Percentiles rank a stretch among this genome's conserved stretches.
Evolutionary conservation across 495 filamentous ascomycete species (phyloP).

Genomic region (Neurospora sp.): DNA sequence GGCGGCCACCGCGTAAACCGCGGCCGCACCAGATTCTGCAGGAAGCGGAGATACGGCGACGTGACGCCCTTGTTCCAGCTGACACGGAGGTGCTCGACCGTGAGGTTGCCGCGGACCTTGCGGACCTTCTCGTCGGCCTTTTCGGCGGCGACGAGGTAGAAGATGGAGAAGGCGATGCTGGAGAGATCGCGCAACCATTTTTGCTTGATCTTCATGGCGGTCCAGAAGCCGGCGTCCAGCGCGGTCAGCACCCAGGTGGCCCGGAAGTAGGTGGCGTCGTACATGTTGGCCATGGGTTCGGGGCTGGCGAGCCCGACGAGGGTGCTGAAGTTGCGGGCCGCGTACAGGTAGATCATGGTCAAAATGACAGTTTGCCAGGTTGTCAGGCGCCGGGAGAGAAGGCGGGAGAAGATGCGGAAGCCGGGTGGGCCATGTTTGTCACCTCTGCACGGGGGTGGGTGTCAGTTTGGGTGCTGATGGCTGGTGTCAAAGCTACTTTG

Average conservation of each 20-base stretch:
- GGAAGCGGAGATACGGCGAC: constrained; percentile 66
- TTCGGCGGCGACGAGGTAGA: constrained; percentile 89
- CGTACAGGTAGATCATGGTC: constrained; percentile 85
- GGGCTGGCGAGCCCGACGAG: constrained; percentile 85
- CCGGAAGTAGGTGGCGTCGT: constrained; percentile 88
- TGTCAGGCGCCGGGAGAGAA: constrained; percentile 56
- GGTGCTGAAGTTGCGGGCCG: constrained; percentile 85
- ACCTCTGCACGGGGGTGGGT: constrained; percentile 43
- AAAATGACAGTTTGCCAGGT: constrained; percentile 83
- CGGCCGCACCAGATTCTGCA: constrained; percentile 66
- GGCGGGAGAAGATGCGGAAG: constrained; percentile 59
- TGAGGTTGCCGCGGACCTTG: constrained; percentile 74
- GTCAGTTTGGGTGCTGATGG: background rate
- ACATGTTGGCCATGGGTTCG: constrained; percentile 89
- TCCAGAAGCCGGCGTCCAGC: constrained; percentile 95
- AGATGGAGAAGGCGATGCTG: constrained; percentile 71
- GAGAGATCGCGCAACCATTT: constrained; percentile 77
- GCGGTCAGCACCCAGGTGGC: constrained; percentile 96
- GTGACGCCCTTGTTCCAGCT: constrained; percentile 85
- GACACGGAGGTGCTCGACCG: constrained; percentile 82
- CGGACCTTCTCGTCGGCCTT: constrained; percentile 96
- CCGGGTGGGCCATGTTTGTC: constrained; percentile 79
- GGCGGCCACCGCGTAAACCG: constrained; percentile 68
- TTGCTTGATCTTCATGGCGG: constrained; percentile 79
- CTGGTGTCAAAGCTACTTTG: background rate